These are phyloP conservation scores for Dalbergia cochinchinensis DNA, from an alignment of 306 rosid genomes.

Conservation along the genomic window DNA sequence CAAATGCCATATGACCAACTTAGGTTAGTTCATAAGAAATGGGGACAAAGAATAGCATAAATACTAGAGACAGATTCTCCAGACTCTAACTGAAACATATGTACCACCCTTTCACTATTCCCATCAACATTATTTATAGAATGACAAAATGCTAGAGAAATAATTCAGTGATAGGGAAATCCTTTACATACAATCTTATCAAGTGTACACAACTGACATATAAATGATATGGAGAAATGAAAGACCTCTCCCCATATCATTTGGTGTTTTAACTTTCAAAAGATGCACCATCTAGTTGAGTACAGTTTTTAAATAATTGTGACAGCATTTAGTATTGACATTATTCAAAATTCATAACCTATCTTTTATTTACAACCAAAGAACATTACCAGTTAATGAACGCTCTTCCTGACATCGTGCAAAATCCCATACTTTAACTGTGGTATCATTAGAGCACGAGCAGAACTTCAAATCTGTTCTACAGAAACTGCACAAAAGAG, in stretches of 20 bases:
- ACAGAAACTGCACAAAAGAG: conserved; percentile 78
- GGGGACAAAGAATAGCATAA: conserved; percentile 2
- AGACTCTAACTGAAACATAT: neutral
- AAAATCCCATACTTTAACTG: conserved; percentile 98
- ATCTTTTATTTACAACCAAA: conserved; percentile 45
- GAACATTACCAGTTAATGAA: conserved; percentile 95
- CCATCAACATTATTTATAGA: conserved; percentile 16
- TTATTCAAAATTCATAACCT: neutral
- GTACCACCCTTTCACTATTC: conserved; percentile 11
- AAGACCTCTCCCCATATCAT: neutral
- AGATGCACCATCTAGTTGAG: conserved; percentile 13
- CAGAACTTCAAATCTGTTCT: conserved; percentile 98
- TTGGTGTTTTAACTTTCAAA: neutral
- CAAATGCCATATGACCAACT: conserved; percentile 59
- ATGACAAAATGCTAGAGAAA: conserved; percentile 2
- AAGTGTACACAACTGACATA: conserved; percentile 18
- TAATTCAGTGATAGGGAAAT: conserved; percentile 6
- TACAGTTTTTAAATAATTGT: neutral
- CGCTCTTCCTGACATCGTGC: conserved; percentile 99
- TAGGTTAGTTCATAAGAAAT: conserved; percentile 43
- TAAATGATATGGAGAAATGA: conserved; percentile 20
- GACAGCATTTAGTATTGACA: neutral
- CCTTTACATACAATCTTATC: neutral
- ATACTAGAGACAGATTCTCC: conserved; percentile 3
- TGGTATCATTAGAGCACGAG: conserved; percentile 96